Conservation (phyloP, 2,329 filamentous ascomycete genomes). For the Hypoxylon sp. region DNA sequence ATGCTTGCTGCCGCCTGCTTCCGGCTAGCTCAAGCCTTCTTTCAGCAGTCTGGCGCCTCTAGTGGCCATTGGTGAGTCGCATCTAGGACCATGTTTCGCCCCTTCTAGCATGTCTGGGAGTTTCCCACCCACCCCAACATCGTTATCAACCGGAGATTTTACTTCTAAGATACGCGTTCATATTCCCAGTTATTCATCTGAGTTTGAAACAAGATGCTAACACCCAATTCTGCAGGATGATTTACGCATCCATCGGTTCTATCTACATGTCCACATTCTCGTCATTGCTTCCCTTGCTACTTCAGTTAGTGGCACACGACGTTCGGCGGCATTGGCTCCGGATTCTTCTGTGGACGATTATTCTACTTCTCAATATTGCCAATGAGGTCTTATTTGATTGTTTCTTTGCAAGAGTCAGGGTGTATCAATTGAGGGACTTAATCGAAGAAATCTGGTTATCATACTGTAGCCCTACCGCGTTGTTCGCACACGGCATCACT, state of each 20-base stretch:
- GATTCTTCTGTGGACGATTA: constrained; percentile 45
- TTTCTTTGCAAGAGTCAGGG: neutral
- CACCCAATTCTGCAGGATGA: constrained; percentile 13
- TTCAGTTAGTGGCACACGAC: constrained; percentile 34
- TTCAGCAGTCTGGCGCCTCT: constrained; percentile 17
- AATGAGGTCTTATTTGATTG: constrained; percentile 42
- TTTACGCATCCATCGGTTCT: constrained; percentile 45
- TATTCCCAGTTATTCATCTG: neutral
- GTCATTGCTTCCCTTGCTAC: constrained; percentile 42
- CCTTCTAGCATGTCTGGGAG: neutral
- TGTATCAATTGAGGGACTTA: constrained; percentile 2
- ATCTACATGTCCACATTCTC: constrained; percentile 46
- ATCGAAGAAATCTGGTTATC: constrained; percentile 18
- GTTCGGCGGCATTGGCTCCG: constrained; percentile 35
- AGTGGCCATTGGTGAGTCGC: constrained; percentile 30
- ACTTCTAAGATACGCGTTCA: neutral
- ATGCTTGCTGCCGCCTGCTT: constrained; percentile 45
- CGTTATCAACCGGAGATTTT: neutral
- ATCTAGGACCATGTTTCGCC: neutral
- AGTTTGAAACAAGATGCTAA: neutral
- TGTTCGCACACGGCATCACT: neutral
- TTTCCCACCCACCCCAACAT: neutral
- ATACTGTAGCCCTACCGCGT: neutral
- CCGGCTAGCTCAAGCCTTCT: constrained; percentile 32
- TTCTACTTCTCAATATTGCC: constrained; percentile 39